These are phyloP conservation scores for Prunella vulgaris DNA, from an alignment of 257 asterid genomes.

Conservation along the genomic window DNA sequence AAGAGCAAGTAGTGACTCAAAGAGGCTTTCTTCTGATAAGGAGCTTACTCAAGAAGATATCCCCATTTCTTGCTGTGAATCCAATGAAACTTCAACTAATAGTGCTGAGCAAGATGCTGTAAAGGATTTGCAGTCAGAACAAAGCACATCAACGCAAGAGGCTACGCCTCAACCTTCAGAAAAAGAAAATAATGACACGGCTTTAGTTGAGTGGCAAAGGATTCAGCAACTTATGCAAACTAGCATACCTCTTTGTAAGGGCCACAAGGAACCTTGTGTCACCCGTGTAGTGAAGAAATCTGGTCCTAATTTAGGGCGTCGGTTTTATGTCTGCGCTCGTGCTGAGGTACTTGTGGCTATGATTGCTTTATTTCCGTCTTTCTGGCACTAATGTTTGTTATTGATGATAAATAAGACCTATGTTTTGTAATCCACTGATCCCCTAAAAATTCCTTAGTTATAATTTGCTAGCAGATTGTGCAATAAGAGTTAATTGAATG, in stretches of 20 bases:
- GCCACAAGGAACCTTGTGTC: slow-evolving; percentile 91
- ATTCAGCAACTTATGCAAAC: slow-evolving; percentile 86
- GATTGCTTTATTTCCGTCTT: slow-evolving; percentile 3
- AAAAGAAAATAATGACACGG: slow-evolving; percentile 43
- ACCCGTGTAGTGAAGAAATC: slow-evolving; percentile 87
- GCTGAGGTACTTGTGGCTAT: slow-evolving; percentile 63
- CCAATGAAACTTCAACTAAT: slow-evolving; percentile 26
- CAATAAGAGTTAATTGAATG: not conserved
- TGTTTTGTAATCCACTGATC: not conserved
- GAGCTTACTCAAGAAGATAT: slow-evolving; percentile 35
- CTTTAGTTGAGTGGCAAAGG: slow-evolving; percentile 90
- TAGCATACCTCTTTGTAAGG: slow-evolving; percentile 90
- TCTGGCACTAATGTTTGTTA: slow-evolving; percentile 11
- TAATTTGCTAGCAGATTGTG: not conserved
- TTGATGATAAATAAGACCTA: not conserved
- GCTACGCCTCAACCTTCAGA: slow-evolving; percentile 36
- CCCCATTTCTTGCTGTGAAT: slow-evolving; percentile 27
- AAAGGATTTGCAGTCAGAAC: slow-evolving; percentile 28
- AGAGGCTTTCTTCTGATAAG: slow-evolving; percentile 28
- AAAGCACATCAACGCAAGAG: slow-evolving; percentile 27
- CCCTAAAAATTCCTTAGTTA: not conserved
- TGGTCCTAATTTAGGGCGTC: slow-evolving; percentile 81
- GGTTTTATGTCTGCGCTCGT: slow-evolving; percentile 87
- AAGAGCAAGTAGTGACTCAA: slow-evolving; percentile 22
- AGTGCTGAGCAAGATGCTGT: slow-evolving; percentile 28